Conservation (phyloP, 139 green algal species). For the Chlamydomonas urium region DNA sequence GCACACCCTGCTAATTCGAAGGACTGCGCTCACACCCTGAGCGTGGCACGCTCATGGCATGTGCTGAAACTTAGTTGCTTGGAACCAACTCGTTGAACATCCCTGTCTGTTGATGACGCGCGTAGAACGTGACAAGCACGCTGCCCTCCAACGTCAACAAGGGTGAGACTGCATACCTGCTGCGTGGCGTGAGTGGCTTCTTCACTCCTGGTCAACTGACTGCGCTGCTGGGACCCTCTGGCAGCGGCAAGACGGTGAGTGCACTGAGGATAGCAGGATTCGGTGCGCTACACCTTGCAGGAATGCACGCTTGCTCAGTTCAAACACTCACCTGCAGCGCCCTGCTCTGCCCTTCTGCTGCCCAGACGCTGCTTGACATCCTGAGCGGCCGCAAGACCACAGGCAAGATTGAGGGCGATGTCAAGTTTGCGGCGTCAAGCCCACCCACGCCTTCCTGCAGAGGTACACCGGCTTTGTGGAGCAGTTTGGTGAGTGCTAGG, state of each 20-base stretch:
- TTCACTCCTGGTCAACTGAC: background rate
- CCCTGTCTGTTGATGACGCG: too few species aligned
- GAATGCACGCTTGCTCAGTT: background rate
- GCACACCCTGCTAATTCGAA: too few species aligned
- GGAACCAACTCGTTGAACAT: too few species aligned
- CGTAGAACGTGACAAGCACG: too few species aligned
- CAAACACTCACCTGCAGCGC: background rate
- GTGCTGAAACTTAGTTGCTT: too few species aligned
- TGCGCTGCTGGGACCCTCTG: background rate
- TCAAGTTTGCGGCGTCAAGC: slow-evolving; percentile 17
- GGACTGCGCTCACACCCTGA: too few species aligned
- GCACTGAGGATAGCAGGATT: too few species aligned
- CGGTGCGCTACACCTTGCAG: slow-evolving; percentile 2
- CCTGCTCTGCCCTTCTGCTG: slow-evolving; percentile 3
- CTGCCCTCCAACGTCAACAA: slow-evolving; percentile 9
- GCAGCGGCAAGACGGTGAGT: background rate
- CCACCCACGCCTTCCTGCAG: background rate
- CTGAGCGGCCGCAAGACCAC: slow-evolving; percentile 37
- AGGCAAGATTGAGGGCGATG: slow-evolving; percentile 32
- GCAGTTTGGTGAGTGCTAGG: slow-evolving; percentile 4
- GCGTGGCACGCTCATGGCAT: too few species aligned
- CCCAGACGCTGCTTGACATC: slow-evolving; percentile 12
- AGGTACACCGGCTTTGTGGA: slow-evolving; percentile 2
- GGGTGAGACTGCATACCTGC: background rate
- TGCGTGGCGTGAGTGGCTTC: background rate